A percentile compares a stretch with the other conserved stretches of the same genome.
These are phyloP conservation scores for Phaseolus lunatus DNA, from an alignment of 306 rosid genomes.

Conservation along the genomic window DNA sequence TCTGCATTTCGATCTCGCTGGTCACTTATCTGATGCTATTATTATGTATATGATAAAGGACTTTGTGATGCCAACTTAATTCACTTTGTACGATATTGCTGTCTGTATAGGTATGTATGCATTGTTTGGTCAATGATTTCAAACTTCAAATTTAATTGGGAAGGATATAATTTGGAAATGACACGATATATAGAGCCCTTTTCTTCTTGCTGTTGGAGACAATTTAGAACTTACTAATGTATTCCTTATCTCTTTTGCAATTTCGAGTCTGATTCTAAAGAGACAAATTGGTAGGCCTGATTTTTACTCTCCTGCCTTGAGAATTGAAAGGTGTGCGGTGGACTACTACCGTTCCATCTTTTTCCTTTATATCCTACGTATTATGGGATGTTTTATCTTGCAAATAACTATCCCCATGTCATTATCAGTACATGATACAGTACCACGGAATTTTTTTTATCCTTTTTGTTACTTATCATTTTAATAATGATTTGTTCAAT, in stretches of 20 bases:
- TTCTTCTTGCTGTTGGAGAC: neutral
- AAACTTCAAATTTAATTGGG: slow-evolving; percentile 4
- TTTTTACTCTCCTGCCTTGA: slow-evolving; percentile 27
- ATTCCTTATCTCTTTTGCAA: slow-evolving; percentile 3
- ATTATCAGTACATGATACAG: slow-evolving; percentile 17
- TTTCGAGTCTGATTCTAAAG: slow-evolving; percentile 6
- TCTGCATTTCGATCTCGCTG: slow-evolving; percentile 31
- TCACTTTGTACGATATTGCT: slow-evolving; percentile 1
- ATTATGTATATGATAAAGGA: slow-evolving; percentile 14
- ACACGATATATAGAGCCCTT: neutral
- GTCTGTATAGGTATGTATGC: neutral
- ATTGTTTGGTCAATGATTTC: neutral
- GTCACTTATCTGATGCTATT: neutral
- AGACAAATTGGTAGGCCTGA: neutral
- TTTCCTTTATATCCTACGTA: neutral
- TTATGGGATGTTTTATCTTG: neutral
- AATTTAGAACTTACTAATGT: slow-evolving; percentile 9
- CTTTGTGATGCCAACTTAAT: slow-evolving; percentile 34
- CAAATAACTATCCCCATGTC: slow-evolving; percentile 1
- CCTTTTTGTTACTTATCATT: neutral
- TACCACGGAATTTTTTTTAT: neutral
- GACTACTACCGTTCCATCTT: neutral
- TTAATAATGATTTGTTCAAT: slow-evolving; percentile 10
- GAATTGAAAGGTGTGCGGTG: neutral
- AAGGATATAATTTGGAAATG: slow-evolving; percentile 14